These are phyloP conservation scores for Cylindrotheca fusiformis DNA, from an alignment of 108 stramenopile genomes.

Conservation along the genomic window DNA sequence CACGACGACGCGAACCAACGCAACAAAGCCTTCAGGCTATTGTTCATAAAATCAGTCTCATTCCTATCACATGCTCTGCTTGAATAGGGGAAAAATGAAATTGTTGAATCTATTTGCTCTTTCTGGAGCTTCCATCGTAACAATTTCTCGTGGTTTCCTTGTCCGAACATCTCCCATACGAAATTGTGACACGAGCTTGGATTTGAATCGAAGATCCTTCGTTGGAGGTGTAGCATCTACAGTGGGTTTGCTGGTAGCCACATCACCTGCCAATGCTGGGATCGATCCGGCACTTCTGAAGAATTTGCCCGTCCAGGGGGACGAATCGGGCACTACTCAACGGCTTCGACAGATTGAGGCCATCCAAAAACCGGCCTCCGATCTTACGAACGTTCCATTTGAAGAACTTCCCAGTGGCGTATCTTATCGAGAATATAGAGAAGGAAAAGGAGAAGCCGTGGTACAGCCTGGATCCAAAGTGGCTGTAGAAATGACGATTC, in stretches of 20 bases:
- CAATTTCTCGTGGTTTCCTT: no score
- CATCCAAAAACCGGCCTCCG: constrained; percentile 46
- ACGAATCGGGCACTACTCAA: constrained; percentile 44
- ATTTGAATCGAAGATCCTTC: neutral
- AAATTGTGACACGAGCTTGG: neutral
- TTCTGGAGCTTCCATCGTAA: no score
- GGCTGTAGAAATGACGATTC: constrained; percentile 76
- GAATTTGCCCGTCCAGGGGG: constrained; percentile 52
- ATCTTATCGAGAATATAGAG: constrained; percentile 62
- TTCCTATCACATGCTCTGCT: no score
- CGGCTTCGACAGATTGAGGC: constrained; percentile 57
- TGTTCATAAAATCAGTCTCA: no score
- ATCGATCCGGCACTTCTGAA: constrained; percentile 60
- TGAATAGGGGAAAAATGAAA: no score
- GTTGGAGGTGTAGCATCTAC: neutral
- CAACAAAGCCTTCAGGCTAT: no score
- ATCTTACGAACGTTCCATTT: constrained; percentile 56
- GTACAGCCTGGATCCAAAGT: constrained; percentile 60
- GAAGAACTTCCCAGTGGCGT: constrained; percentile 55
- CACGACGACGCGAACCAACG: no score
- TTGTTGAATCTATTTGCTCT: no score
- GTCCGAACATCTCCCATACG: no score
- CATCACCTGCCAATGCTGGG: constrained; percentile 42
- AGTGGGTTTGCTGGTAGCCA: neutral
- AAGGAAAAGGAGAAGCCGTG: constrained; percentile 56